Percentiles rank a stretch among this genome's conserved stretches.
Evolutionary conservation across 2,329 filamentous ascomycete genomes (phyloP).

Genomic region (Epichloe coenophiala): DNA sequence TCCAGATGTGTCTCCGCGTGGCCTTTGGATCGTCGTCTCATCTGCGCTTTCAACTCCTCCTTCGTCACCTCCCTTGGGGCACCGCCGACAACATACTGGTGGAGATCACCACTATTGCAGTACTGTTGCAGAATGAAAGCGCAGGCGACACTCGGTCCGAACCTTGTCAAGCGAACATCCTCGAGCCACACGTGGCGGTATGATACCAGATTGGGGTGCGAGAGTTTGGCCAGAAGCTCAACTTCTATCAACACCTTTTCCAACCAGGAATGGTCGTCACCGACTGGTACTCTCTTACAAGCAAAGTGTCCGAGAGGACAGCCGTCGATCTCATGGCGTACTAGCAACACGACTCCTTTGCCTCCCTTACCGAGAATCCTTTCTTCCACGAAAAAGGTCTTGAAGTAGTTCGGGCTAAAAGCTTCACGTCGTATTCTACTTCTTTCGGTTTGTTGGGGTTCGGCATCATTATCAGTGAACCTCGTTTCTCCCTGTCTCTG

Average conservation of each 20-base stretch:
- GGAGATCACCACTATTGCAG: constrained; percentile 85
- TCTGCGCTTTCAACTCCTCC: constrained; percentile 77
- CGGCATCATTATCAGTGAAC: constrained; percentile 40
- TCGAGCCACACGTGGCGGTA: constrained; percentile 98
- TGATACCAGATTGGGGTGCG: constrained; percentile 88
- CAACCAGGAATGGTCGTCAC: constrained; percentile 88
- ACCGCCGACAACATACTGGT: constrained; percentile 70
- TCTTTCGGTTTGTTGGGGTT: constrained; percentile 31
- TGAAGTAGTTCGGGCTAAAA: constrained; percentile 87
- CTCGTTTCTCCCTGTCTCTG: constrained; percentile 22
- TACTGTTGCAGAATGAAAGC: constrained; percentile 97
- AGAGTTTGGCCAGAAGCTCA: constrained; percentile 78
- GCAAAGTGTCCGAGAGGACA: constrained; percentile 83
- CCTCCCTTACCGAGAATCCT: constrained; percentile 76
- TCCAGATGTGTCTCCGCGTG: constrained; percentile 49
- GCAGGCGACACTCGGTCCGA: constrained; percentile 83
- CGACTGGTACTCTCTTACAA: constrained; percentile 92
- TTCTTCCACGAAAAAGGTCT: constrained; percentile 85
- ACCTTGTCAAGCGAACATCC: constrained; percentile 68
- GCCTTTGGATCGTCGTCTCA: constrained; percentile 70
- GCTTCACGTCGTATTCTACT: constrained; percentile 74
- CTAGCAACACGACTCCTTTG: constrained; percentile 88
- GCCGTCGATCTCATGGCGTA: constrained; percentile 81
- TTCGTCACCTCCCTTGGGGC: constrained; percentile 52
- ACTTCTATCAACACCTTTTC: constrained; percentile 91